Evolutionary conservation across 1,284 basidiomycete genomes (phyloP), one percentile per base, ranked within the genome.

Genomic region (Vanrija humicola): DNA sequence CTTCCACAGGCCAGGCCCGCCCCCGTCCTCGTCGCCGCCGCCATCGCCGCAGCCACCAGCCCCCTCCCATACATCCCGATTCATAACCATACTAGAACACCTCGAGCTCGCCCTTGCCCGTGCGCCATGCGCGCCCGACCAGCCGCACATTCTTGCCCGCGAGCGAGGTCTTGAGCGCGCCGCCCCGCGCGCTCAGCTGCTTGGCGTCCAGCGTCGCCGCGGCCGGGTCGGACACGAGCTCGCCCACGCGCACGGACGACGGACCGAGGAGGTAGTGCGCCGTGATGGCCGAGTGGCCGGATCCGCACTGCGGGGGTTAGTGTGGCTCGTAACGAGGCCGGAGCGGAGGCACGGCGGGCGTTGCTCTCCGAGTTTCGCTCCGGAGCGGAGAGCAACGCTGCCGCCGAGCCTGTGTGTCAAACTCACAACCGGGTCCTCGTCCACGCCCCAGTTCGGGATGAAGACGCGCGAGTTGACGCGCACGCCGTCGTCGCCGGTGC

Each of bases 381-480:
- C n/a, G 14, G 21, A 21, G 19, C 5, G 4, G 9, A 43, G 42
- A 19, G 10, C 10, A 43, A 23, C 12, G 7, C 25, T 26, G 23
- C 12, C 21, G 23, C 23, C 5, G 48, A 10, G 10, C 7, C 28
- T 28, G 3, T 7, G 7, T 15, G 10, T 2, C 19, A 40, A 26
- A 68, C 69, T 63, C 46, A 73, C 71, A 6, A 73, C 67, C 25
- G 67, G 63, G 56, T 73, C 71, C 50, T 73, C 71, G 25, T 62
- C 61, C 25, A 69, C 56, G 2, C 64, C 67, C 3, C 67, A 21
- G 3, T 56, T 57, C 2, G 66, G 64, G 2, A 44, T 63, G 52
- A 69, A 68, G 23, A 70, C 66, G 43, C 71, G 52, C 14, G 64
- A 66, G 43, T 62, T 54, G 53, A 61, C 50, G 19, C 29, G 29